A percentile compares a stretch with the other conserved stretches of the same genome.
Conservation (phyloP, 2,329 filamentous ascomycete species). For the Diaporthe sp. region DNA sequence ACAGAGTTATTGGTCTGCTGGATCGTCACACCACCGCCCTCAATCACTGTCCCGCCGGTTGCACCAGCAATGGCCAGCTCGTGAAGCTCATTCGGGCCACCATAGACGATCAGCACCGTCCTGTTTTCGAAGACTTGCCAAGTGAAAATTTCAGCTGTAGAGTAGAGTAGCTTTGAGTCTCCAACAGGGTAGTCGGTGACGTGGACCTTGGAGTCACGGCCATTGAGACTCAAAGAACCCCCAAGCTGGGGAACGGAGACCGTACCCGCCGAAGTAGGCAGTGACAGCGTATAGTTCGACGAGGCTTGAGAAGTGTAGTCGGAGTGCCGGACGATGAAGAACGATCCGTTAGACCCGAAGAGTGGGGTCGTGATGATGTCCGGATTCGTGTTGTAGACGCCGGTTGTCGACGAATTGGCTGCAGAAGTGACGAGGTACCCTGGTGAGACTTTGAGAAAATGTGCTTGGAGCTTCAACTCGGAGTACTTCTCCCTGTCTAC, state of each 20-base stretch:
- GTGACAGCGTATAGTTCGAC: constrained; percentile 73
- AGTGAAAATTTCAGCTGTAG: constrained; percentile 78
- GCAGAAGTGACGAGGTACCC: constrained; percentile 75
- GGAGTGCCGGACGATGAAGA: constrained; percentile 78
- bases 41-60: constrained; percentile 15
- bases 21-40: constrained; percentile 46
- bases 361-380: constrained; percentile 75
- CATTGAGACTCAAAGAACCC: constrained; percentile 68
- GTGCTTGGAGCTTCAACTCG: constrained; percentile 81
- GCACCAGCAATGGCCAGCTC: constrained; percentile 66
- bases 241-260: constrained; percentile 71
- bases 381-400: constrained; percentile 67
- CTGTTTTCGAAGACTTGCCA: constrained; percentile 75
- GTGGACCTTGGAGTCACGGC: constrained; percentile 77
- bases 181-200: constrained; percentile 77
- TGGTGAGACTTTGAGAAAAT: constrained; percentile 81
- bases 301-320: constrained; percentile 71
- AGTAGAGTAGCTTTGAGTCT: constrained; percentile 72
- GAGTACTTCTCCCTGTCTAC: constrained; percentile 83
- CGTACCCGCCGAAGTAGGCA: constrained; percentile 71
- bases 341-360: constrained; percentile 65
- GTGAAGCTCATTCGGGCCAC: constrained; percentile 72
- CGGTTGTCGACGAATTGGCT: constrained; percentile 61
- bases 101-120: constrained; percentile 75
- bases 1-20: constrained; percentile 42